Percentiles rank a stretch among this genome's conserved stretches.
Evolutionary conservation across 163 green algal genomes (phyloP).

Genomic region (Scenedesmus sp.): DNA sequence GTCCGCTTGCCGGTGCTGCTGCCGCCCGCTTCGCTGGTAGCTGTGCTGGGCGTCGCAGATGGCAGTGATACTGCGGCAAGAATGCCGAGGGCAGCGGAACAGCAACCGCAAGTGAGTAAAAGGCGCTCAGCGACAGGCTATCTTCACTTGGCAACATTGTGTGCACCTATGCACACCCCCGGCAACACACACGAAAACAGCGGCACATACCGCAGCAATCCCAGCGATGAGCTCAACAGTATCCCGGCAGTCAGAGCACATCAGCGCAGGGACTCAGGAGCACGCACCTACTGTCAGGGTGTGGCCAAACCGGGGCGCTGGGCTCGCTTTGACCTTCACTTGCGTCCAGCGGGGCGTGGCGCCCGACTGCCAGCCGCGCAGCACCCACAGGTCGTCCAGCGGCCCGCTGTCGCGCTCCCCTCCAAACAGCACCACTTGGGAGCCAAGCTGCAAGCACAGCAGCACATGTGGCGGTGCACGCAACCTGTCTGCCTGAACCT

Average conservation of each 20-base stretch:
- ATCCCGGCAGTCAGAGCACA: no score
- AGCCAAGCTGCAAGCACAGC: constrained; percentile 28
- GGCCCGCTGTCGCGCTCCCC: constrained; percentile 67
- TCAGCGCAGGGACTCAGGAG: not conserved
- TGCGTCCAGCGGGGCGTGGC: constrained; percentile 60
- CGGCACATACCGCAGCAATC: no score
- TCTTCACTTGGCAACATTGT: not conserved
- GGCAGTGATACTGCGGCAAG: not conserved
- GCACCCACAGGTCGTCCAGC: constrained; percentile 68
- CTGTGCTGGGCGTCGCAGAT: not conserved
- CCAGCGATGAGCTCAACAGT: no score
- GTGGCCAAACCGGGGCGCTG: constrained; percentile 47
- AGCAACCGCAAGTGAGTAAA: not conserved
- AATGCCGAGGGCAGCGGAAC: not conserved
- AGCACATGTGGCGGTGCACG: not conserved
- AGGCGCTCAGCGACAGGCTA: not conserved
- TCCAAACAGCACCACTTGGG: constrained; percentile 61
- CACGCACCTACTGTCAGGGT: constrained; percentile 28
- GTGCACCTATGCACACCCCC: not conserved
- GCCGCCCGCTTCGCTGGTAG: constrained; percentile 14
- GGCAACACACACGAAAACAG: not conserved
- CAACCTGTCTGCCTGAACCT: no score
- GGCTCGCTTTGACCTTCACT: constrained; percentile 33
- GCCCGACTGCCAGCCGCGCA: constrained; percentile 43
- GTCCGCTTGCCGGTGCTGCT: not conserved